These are phyloP conservation scores for Exophiala alcalophila DNA, from an alignment of 2,329 filamentous ascomycete species.

Conservation along the genomic window DNA sequence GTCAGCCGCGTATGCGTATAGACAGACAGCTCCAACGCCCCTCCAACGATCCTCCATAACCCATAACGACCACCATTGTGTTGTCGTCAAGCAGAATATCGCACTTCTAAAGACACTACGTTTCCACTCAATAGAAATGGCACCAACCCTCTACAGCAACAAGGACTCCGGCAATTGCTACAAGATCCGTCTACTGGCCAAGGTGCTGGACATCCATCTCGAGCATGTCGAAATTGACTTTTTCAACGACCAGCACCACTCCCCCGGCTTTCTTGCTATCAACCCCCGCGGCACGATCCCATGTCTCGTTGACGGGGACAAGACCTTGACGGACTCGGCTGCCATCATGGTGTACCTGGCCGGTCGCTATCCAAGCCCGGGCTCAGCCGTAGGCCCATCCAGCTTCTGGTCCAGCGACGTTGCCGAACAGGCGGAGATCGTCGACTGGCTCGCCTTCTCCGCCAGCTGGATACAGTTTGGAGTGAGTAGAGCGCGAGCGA, in stretches of 20 bases:
- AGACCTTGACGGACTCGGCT: constrained; percentile 14
- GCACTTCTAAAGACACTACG: too few species aligned
- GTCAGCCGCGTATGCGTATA: too few species aligned
- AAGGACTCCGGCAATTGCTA: constrained; percentile 19
- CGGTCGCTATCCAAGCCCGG: constrained; percentile 2
- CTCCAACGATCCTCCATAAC: too few species aligned
- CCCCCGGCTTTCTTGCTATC: constrained; percentile 48
- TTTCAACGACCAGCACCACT: constrained; percentile 27
- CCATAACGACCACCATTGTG: too few species aligned
- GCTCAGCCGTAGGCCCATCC: constrained; percentile 1
- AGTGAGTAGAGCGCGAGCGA: constrained; percentile 25
- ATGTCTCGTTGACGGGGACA: constrained; percentile 29
- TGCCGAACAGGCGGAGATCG: constrained; percentile 15
- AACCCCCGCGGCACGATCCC: constrained; percentile 66
- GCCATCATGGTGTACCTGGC: constrained; percentile 17
- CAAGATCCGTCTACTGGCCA: constrained; percentile 16
- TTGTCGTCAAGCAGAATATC: too few species aligned
- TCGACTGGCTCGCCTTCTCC: constrained; percentile 20
- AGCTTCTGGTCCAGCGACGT: constrained; percentile 15
- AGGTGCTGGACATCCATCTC: constrained; percentile 6
- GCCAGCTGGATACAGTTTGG: constrained; percentile 11
- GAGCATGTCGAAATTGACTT: constrained; percentile 12
- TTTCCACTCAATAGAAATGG: too few species aligned
- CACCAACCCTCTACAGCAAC: constrained; percentile 10
- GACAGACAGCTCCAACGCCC: too few species aligned